phyloP scores from a whole-genome alignment of 2,329 filamentous ascomycete genomes.

The Ceratocystis alfenasii region DNA sequence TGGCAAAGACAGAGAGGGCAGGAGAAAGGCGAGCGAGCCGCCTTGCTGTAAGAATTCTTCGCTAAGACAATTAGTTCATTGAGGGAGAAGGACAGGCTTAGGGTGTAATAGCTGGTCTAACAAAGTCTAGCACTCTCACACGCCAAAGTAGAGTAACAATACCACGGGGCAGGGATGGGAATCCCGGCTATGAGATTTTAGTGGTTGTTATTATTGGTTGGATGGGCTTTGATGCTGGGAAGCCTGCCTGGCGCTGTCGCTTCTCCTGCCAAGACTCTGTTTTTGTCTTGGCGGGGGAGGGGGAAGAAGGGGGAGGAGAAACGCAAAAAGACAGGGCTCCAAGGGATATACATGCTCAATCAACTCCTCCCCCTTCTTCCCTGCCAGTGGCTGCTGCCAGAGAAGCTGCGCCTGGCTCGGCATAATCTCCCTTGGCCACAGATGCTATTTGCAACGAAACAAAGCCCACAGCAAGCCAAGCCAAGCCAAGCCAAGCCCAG shows the following conservation, averaged over 20 bases:
- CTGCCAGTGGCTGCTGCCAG: background rate
- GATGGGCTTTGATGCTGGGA: constrained; percentile 5
- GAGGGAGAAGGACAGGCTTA: background rate
- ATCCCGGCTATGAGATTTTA: background rate
- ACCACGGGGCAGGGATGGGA: background rate
- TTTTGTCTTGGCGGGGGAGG: constrained; percentile 13
- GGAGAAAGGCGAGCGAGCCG: background rate
- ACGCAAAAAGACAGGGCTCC: background rate
- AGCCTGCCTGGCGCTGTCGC: constrained; percentile 9
- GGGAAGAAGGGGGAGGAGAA: background rate
- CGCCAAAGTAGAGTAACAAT: background rate
- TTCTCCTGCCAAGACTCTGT: constrained; percentile 13
- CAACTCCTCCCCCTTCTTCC: background rate
- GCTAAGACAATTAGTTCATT: background rate
- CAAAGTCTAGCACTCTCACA: no score
- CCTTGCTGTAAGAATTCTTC: background rate
- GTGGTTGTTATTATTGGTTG: background rate
- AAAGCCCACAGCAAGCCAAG: background rate
- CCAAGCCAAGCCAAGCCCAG: background rate
- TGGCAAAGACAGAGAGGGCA: background rate
- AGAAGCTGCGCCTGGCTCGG: constrained; percentile 10
- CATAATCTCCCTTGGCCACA: constrained; percentile 10
- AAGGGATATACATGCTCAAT: no score
- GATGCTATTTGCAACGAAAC: constrained; percentile 10
- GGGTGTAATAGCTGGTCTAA: background rate